Conservation (phyloP, 108 stramenopile species). For the Nitzschia putrida region DNA sequence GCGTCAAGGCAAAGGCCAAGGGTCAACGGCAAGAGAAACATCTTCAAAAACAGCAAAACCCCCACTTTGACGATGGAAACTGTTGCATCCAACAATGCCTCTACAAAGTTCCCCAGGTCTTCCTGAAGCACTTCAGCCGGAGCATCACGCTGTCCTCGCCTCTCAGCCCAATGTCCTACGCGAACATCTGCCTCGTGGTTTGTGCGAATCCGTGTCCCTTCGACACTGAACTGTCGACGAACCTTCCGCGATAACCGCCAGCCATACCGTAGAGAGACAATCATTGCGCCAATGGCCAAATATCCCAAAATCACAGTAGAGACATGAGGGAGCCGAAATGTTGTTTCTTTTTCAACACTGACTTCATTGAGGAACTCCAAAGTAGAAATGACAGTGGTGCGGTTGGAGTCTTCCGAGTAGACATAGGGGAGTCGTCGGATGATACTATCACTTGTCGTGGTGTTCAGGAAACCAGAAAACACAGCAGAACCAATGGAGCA, state of each 20-base stretch:
- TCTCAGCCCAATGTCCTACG: background rate
- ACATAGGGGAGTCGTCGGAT: slow-evolving; percentile 29
- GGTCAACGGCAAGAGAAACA: slow-evolving; percentile 74
- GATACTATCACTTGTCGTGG: slow-evolving; percentile 27
- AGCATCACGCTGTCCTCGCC: slow-evolving; percentile 5
- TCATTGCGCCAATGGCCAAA: slow-evolving; percentile 44
- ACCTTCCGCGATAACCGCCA: slow-evolving; percentile 12
- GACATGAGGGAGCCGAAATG: slow-evolving; percentile 62
- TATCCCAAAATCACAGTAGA: slow-evolving; percentile 57
- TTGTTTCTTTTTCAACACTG: slow-evolving; percentile 38
- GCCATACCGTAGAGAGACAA: slow-evolving; percentile 30
- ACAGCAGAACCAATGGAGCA: slow-evolving; percentile 60
- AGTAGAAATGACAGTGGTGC: slow-evolving; percentile 23
- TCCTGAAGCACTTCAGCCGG: slow-evolving; percentile 22
- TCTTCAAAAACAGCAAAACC: slow-evolving; percentile 85
- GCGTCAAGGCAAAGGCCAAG: slow-evolving; percentile 80
- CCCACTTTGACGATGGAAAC: slow-evolving; percentile 73
- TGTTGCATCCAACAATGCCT: slow-evolving; percentile 55
- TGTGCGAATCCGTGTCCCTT: background rate
- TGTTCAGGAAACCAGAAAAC: slow-evolving; percentile 34
- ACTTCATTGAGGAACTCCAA: slow-evolving; percentile 29
- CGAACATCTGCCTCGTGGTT: slow-evolving; percentile 5
- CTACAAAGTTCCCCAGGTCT: slow-evolving; percentile 26
- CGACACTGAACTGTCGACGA: slow-evolving; percentile 11
- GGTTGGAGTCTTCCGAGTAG: slow-evolving; percentile 34